Evolutionary conservation across 1,284 basidiomycete species (phyloP).

Genomic region (Fistulinella staudtii): DNA sequence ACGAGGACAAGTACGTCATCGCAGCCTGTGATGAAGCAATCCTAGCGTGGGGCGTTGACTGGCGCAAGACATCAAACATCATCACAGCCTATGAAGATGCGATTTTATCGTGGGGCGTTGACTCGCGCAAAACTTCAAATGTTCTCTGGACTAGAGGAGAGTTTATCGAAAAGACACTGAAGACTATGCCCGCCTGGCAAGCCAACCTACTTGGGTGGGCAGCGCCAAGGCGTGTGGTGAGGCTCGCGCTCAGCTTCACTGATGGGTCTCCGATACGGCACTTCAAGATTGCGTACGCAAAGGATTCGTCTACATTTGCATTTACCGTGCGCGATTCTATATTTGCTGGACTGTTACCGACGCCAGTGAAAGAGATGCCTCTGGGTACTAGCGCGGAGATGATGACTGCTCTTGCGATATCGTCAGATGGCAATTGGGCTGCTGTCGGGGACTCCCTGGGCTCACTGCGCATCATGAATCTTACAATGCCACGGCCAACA

Average conservation of each 20-base stretch:
- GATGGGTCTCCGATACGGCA: background rate
- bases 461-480: conserved; percentile 13
- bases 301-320: conserved; percentile 5
- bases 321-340: background rate
- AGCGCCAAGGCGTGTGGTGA: background rate
- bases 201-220: conserved; percentile 12
- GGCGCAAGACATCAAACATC: background rate
- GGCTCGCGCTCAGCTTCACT: background rate
- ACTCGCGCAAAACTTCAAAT: no score
- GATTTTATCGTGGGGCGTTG: no score
- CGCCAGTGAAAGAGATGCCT: background rate
- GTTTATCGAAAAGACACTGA: background rate
- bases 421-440: conserved; percentile 17
- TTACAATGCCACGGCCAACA: background rate
- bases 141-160: conserved; percentile 8
- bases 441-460: conserved; percentile 6
- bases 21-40: conserved; percentile 9
- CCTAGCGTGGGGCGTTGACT: conserved; percentile 13
- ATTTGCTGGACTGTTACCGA: conserved; percentile 1
- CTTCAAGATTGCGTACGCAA: conserved; percentile 2
- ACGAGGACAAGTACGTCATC: conserved; percentile 13
- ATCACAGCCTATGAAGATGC: no score
- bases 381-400: background rate
- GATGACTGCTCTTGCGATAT: conserved; percentile 7
- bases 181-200: conserved; percentile 5